A percentile compares a stretch with the other conserved stretches of the same genome.
Conservation (phyloP, 2,329 filamentous ascomycete genomes). For the Colletotrichum euphorbiae region DNA sequence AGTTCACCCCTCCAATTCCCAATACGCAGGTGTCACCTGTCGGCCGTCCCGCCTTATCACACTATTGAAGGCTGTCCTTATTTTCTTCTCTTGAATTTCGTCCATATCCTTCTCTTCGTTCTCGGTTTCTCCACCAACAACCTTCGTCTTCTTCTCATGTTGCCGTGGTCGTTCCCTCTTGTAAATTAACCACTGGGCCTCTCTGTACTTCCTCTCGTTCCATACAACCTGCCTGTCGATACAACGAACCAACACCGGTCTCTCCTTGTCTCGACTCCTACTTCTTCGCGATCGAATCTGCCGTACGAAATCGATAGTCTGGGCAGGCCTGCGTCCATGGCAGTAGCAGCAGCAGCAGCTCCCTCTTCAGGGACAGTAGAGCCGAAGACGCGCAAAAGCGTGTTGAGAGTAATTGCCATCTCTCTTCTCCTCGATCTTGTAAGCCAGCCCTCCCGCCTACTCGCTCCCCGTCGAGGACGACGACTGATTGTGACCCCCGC, state of each 20-base stretch:
- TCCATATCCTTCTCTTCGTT: constrained; percentile 3
- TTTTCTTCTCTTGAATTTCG: constrained; percentile 2
- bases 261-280: constrained; percentile 17
- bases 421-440: constrained; percentile 92
- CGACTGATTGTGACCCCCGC: neutral
- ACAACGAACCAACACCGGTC: neutral
- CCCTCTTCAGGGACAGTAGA: constrained; percentile 60
- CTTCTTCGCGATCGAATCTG: constrained; percentile 2
- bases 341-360: constrained; percentile 18
- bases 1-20: constrained; percentile 11
- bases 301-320: neutral
- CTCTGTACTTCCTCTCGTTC: constrained; percentile 3
- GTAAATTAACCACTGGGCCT: neutral
- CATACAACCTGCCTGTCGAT: neutral
- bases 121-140: neutral
- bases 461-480: neutral
- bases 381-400: constrained; percentile 75
- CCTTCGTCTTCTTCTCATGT: neutral
- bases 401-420: constrained; percentile 87
- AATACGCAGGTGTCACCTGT: constrained; percentile 18
- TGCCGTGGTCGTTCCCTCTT: constrained; percentile 5
- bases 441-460: constrained; percentile 55
- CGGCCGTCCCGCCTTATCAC: constrained; percentile 10
- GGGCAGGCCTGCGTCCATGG: constrained; percentile 37
- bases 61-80: constrained; percentile 9